These are phyloP conservation scores for Lactarius evosmus DNA, from an alignment of 768 basidiomycete genomes.

Conservation along the genomic window DNA sequence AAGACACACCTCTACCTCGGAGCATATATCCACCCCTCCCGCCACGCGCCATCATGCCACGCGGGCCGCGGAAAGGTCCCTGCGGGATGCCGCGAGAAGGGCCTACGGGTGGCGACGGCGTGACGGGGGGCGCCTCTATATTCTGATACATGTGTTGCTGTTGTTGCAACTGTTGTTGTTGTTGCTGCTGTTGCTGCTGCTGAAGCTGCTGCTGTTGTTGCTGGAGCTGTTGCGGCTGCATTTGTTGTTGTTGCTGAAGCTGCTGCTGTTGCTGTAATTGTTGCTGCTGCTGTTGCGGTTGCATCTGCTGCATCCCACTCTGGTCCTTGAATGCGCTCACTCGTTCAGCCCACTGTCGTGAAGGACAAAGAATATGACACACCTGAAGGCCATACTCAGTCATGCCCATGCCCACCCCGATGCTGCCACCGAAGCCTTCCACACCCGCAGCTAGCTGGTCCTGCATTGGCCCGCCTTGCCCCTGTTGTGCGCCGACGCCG, in stretches of 20 bases:
- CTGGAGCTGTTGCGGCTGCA: conserved; percentile 39
- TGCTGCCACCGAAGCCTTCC: conserved; percentile 23
- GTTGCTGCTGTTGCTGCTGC: conserved; percentile 60
- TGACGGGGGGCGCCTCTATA: conserved; percentile 54
- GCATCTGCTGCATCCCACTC: conserved; percentile 42
- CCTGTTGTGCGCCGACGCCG: conserved; percentile 27
- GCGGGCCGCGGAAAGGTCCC: conserved; percentile 44
- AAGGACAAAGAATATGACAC: conserved; percentile 29
- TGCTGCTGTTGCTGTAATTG: conserved; percentile 49
- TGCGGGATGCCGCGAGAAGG: conserved; percentile 32
- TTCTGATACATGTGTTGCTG: conserved; percentile 62
- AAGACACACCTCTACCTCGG: conserved; percentile 40
- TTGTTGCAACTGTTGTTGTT: not conserved
- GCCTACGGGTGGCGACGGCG: conserved; percentile 45
- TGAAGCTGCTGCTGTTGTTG: conserved; percentile 52
- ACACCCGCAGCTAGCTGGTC: conserved; percentile 28
- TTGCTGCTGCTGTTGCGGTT: conserved; percentile 19
- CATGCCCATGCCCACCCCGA: conserved; percentile 31
- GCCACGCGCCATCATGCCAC: conserved; percentile 44
- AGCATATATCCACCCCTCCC: conserved; percentile 40
- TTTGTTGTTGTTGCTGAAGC: conserved; percentile 36
- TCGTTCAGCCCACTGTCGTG: not conserved
- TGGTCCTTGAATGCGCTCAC: conserved; percentile 20
- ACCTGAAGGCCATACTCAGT: conserved; percentile 74
- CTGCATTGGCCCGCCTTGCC: conserved; percentile 23